These are phyloP conservation scores for Globomyces pollinis-pini DNA, from an alignment of 192 early-diverging fungal genomes.

Conservation along the genomic window DNA sequence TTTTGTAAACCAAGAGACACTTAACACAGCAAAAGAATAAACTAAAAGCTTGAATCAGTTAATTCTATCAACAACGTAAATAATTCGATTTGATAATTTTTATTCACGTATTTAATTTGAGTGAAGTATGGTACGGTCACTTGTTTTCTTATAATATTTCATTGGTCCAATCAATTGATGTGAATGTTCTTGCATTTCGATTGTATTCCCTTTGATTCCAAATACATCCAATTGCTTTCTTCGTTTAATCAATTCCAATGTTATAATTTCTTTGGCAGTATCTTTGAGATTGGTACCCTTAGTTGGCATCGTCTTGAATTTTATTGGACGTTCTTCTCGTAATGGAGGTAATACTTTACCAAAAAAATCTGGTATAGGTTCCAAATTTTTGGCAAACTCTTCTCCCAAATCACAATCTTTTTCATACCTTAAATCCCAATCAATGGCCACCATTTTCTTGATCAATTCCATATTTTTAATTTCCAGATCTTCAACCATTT, in stretches of 20 bases:
- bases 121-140: too few species aligned
- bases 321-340: not conserved
- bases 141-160: too few species aligned
- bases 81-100: too few species aligned
- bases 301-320: not conserved
- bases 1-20: too few species aligned
- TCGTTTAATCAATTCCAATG: not conserved
- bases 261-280: conserved; percentile 1
- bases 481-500: conserved; percentile 1
- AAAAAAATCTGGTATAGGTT: not conserved
- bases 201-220: not conserved
- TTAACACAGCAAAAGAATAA: too few species aligned
- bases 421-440: conserved; percentile 5
- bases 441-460: not conserved
- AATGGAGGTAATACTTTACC: not conserved
- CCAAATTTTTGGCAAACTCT: not conserved
- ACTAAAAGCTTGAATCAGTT: too few species aligned
- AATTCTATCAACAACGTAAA: too few species aligned
- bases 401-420: not conserved
- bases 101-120: too few species aligned
- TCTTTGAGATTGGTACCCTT: not conserved
- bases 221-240: not conserved
- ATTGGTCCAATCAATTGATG: too few species aligned
- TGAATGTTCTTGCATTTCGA: too few species aligned
- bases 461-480: conserved; percentile 10